Base-by-base conservation (phyloP, 164 flowering plant genomes). In the Nymphaea colorata region DNA sequence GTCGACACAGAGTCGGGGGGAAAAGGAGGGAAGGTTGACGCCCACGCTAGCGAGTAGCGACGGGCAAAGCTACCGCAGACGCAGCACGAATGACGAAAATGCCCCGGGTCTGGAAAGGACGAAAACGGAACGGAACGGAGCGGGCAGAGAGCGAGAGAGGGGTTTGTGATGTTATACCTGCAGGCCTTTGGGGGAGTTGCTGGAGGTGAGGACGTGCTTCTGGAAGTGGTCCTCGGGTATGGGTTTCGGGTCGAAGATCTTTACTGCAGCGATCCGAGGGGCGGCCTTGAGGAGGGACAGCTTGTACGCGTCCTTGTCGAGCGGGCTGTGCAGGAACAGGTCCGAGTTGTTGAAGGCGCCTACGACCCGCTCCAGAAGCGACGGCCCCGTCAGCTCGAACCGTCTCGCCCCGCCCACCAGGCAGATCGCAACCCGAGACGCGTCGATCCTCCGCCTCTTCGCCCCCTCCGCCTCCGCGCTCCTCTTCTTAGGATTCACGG, bases 361-460 rank as follows among this genome's bases (percentile, higher is more conserved):
- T 0, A 94, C 76, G 57, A 94, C 68, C 53, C 76, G 83, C 70
- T 91, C 76, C 45, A 91, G 42, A 3, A 94, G 84, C 18, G 98
- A 88, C 8, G 98, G 94, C 12, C 99, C 96, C 0, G 99, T 90
- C 15, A 94, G 91, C 77, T 91, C 99, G 76, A 94, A 94, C 71
- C 98, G 72, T 79, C 99, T 69, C 4, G 98, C 99, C 0, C 98
- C 98, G 6, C 99, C 99, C 3, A 91, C 98, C 73, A 91, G 76
- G 69, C 98, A 94, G 60, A 94, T 84, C 64, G 98, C 99, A 4
- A 94, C 84, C 66, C 83, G 83, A 61, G 96, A 75, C 74, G 79
- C 71, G 5, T 63, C n/a, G 76, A 84, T 68, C 82, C 5, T 61
- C 75, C 71, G 73, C 74, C 41, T 68, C 72, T 36, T 42, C 70